phyloP scores from a whole-genome alignment of 2,329 filamentous ascomycete species.

The Fusarium setosum region DNA sequence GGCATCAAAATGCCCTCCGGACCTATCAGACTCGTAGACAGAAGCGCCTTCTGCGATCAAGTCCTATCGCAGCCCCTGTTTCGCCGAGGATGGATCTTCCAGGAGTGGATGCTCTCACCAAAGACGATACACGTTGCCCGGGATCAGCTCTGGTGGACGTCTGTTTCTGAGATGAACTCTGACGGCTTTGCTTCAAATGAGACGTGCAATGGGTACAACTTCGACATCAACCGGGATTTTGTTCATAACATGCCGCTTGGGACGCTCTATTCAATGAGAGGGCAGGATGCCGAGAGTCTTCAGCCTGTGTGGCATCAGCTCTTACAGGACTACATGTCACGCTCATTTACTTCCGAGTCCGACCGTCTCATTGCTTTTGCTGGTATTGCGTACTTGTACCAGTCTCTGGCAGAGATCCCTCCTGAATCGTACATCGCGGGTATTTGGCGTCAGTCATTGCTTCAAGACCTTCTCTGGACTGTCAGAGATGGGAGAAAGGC shows the following conservation, averaged over 20 bases:
- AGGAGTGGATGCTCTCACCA: slow-evolving; percentile 32
- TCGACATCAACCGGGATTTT: slow-evolving; percentile 11
- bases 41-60: slow-evolving; percentile 22
- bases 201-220: slow-evolving; percentile 26
- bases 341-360: slow-evolving; percentile 30
- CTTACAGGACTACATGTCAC: slow-evolving; percentile 26
- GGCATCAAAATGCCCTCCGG: slow-evolving; percentile 4
- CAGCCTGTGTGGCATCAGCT: slow-evolving; percentile 16
- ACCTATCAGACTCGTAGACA: slow-evolving; percentile 23
- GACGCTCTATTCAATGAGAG: slow-evolving; percentile 10
- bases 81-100: slow-evolving; percentile 31
- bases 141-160: slow-evolving; percentile 36
- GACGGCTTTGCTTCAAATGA: slow-evolving; percentile 25
- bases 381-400: slow-evolving; percentile 26
- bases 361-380: slow-evolving; percentile 30
- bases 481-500: slow-evolving; percentile 29
- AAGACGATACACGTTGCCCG: slow-evolving; percentile 30
- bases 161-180: slow-evolving; percentile 17
- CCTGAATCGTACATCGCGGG: slow-evolving; percentile 25
- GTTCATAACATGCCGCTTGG: slow-evolving; percentile 15
- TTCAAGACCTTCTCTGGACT: slow-evolving; percentile 22
- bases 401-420: slow-evolving; percentile 7
- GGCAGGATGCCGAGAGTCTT: neutral
- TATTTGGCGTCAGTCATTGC: slow-evolving; percentile 25
- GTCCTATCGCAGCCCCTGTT: slow-evolving; percentile 29